These are phyloP conservation scores for Dictyostelium citrinum DNA, from an alignment of 78 protist species.

Conservation along the genomic window DNA sequence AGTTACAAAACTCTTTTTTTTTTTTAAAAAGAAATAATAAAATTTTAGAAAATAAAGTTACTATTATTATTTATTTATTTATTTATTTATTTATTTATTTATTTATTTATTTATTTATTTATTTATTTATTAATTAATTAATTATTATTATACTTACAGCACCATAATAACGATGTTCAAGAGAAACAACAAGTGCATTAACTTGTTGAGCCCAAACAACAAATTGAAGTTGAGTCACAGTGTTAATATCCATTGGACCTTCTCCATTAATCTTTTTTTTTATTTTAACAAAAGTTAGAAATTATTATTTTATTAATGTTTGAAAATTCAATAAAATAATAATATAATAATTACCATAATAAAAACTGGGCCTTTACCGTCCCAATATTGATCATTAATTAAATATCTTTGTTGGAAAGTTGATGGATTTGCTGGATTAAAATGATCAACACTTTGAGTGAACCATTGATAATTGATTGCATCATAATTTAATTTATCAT, in stretches of 20 bases:
- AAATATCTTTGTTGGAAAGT: slow-evolving; percentile 75
- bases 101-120: no score
- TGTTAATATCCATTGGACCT: slow-evolving; percentile 31
- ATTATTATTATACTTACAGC: slow-evolving; percentile 5
- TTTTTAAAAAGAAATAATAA: no score
- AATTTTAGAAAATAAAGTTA: no score
- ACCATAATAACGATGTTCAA: slow-evolving; percentile 64
- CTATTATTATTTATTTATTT: no score
- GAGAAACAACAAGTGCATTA: slow-evolving; percentile 16
- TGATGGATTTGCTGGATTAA: not conserved
- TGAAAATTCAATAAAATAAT: no score
- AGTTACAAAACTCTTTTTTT: slow-evolving; percentile 16
- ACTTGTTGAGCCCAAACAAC: slow-evolving; percentile 46
- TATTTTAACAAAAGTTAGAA: not conserved
- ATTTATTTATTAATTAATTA: no score
- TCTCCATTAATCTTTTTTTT: slow-evolving; percentile 43
- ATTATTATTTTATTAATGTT: no score
- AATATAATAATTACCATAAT: slow-evolving; percentile 10
- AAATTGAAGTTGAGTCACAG: slow-evolving; percentile 34
- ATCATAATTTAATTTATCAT: not conserved
- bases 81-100: no score
- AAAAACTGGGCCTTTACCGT: slow-evolving; percentile 64
- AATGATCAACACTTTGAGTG: slow-evolving; percentile 62
- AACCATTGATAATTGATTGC: slow-evolving; percentile 55
- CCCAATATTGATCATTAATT: slow-evolving; percentile 43